Evolutionary conservation across 179 eudicot genomes (phyloP), one percentile per base, ranked within the genome.

Genomic region (Sideroxylon spinosum): DNA sequence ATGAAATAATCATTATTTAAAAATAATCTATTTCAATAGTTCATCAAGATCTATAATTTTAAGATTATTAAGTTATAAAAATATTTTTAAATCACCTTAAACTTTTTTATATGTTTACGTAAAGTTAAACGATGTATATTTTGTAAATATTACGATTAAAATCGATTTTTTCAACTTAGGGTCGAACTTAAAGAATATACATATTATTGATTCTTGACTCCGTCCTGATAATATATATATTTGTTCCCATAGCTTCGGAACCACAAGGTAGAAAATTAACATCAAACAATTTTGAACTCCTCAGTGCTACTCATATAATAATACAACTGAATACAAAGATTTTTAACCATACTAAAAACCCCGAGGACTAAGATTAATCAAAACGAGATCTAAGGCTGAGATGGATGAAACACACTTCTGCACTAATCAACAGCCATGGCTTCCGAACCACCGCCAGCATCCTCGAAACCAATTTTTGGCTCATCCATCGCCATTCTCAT

Each of bases 351-450:
- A 48, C 56, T 46, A 62, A 44, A 13, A 57, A 74, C 7, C 16
- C 8, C 73, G 14, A 44, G 60, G 62, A 17, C 20, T 29, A 53
- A 53, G 71, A 76, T 69, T 48, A 67, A 59, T 23, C 37, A 71
- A 62, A 26, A 68, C 56, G 28, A 23, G 17, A 37, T 16, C 26
- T 67, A 25, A 29, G 26, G n/a, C 46, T 32, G 32, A 29, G 79
- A 52, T 12, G 62, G 7, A 65, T 17, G 46, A 28, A 13, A 52
- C 44, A 37, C 44, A 37, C 44, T 3, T 50, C 23, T 64, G 49
- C 44, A 26, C 85, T 91, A 93, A 87, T 91, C 97, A 75, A 94
- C 50, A 78, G 82, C 89, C 98, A 94, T 94, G 77, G 94, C 92
- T 82, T 90, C 96, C 66, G 91, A 87, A 65, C 80, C 82, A 71